These are phyloP conservation scores for Leucoagaricus sp. DNA, from an alignment of 1,284 basidiomycete genomes.

Conservation along the genomic window DNA sequence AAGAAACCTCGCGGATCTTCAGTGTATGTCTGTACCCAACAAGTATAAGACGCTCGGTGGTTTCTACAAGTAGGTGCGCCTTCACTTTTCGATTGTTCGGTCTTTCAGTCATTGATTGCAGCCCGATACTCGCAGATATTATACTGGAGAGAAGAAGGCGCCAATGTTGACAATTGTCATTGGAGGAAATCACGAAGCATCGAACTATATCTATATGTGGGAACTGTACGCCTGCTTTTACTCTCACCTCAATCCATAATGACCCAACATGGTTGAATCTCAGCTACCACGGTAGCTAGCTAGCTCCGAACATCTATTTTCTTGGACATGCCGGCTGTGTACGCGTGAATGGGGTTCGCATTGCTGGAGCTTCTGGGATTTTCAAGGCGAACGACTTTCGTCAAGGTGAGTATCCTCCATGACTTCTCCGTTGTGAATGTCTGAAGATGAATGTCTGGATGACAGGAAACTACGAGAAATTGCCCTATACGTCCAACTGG, in stretches of 20 bases:
- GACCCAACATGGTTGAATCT: not conserved
- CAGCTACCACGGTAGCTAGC: conserved; percentile 93
- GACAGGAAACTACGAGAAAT: conserved; percentile 68
- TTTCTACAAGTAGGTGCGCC: conserved; percentile 73
- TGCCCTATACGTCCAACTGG: conserved; percentile 69
- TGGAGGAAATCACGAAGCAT: conserved; percentile 98
- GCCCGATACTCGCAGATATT: conserved; percentile 61
- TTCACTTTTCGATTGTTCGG: conserved; percentile 7
- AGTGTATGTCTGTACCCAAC: conserved; percentile 87
- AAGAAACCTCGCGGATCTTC: conserved; percentile 83
- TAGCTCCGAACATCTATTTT: conserved; percentile 97
- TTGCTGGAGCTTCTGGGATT: conserved; percentile 92
- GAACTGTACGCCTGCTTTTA: conserved; percentile 69
- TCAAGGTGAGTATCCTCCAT: conserved; percentile 53
- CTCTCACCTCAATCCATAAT: not conserved
- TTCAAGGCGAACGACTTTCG: conserved; percentile 84
- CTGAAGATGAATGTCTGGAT: not conserved
- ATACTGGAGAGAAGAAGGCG: conserved; percentile 79
- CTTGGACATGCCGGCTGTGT: conserved; percentile 92
- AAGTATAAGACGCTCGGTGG: conserved; percentile 88
- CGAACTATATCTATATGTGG: conserved; percentile 97
- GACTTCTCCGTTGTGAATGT: not conserved
- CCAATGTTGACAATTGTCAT: conserved; percentile 93
- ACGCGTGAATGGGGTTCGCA: conserved; percentile 82
- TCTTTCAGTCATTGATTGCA: not conserved